Conservation (phyloP, 768 basidiomycete genomes). For the Termitomyces sp. region DNA sequence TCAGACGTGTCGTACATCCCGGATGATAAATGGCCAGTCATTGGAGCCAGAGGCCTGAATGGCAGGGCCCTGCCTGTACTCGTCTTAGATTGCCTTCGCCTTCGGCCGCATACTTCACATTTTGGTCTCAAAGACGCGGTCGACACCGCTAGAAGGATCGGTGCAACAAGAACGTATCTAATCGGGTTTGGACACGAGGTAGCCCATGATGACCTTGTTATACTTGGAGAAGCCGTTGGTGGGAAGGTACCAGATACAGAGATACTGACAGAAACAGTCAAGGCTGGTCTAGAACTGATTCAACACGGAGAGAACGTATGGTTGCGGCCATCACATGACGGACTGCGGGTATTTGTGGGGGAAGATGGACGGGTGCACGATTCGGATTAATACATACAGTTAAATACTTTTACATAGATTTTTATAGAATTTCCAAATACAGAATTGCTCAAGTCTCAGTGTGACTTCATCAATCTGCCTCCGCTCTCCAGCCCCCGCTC, state of each 20-base stretch:
- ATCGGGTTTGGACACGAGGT: conserved; percentile 76
- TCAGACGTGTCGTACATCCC: conserved; percentile 84
- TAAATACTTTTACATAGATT: not conserved
- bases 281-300: conserved; percentile 39
- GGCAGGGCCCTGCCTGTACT: conserved; percentile 42
- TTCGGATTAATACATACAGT: conserved; percentile 36
- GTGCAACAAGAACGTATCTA: conserved; percentile 61
- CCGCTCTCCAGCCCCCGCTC: conserved; percentile 3
- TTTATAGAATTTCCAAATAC: not conserved
- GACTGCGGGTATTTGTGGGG: conserved; percentile 51
- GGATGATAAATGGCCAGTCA: conserved; percentile 57
- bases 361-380: conserved; percentile 39
- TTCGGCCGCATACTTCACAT: conserved; percentile 70
- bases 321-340: conserved; percentile 75
- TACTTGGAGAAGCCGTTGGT: conserved; percentile 50
- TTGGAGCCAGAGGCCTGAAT: conserved; percentile 22
- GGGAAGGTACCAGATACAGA: conserved; percentile 25
- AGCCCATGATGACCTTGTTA: conserved; percentile 70
- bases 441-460: conserved; percentile 11
- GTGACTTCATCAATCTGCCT: conserved; percentile 8
- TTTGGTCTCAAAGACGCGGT: conserved; percentile 68
- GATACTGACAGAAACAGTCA: conserved; percentile 26
- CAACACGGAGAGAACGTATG: conserved; percentile 44
- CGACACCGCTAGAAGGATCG: conserved; percentile 46
- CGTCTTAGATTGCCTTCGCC: conserved; percentile 73